Evolutionary conservation across 495 filamentous ascomycete genomes (phyloP), one percentile per base, ranked within the genome.

Genomic region (Cetradonia linearis): DNA sequence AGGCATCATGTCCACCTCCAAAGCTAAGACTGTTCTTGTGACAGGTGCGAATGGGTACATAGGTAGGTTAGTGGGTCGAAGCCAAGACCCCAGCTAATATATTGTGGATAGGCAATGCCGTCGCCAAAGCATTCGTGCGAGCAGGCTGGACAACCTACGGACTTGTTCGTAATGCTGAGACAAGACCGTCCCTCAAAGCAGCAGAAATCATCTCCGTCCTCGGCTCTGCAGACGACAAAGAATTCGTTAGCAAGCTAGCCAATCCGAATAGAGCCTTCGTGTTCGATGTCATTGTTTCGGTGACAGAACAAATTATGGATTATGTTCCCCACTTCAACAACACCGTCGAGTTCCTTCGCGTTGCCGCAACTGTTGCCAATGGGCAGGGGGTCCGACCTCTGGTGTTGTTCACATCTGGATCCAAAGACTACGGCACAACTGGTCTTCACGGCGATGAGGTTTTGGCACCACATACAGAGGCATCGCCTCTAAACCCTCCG

Each of bases 1-100:
- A 11, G 40, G 16, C 16, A 49, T 10, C n/a, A 60, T 60, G 58
- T 34, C 58, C 11, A 52, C 6, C 23, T 13, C 16, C 28, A 55
- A 46, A 47, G 23, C 0, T 6, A 60, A 36, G 36, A 42, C 37
- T 25, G 74, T 71, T 31, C 69, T 76, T 13, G 66, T 76, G 42
- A 75, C 71, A 1, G 74, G 73, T 20, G 74, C 74, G 18, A 74
- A 72, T 37, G 74, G 73, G 2, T 76, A 74, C 65, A 71, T 75
- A 40, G 74, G 42, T 25, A 46, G 42, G 42, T 25, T 8, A 23
- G 10, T 7, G 42, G n/a, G 2, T 46, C 20, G 8, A 23, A 14
- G 20, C 42, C 20, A 10, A 20, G 20, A 25, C 9, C 5, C 16
- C 20, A 4, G 20, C 20, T 25, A 20, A 46, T 46, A 11, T 2